phyloP scores from a whole-genome alignment of 192 early-diverging fungal species.

The Mortierella alpina region DNA sequence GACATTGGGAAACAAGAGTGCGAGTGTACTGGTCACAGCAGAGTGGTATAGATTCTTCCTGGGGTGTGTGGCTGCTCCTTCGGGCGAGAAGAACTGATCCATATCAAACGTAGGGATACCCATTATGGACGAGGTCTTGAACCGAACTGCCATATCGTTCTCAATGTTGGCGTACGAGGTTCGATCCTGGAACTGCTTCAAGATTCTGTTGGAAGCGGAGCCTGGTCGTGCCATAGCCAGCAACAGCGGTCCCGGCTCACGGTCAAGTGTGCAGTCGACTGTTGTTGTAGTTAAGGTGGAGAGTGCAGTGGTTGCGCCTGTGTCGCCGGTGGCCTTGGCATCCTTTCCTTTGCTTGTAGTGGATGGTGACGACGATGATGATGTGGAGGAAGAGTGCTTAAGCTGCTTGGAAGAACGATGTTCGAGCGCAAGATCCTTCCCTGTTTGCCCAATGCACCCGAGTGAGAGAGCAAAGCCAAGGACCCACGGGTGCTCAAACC shows the following conservation, averaged over 20 bases:
- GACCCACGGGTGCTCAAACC: conserved; percentile 56
- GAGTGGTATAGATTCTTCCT: conserved; percentile 18
- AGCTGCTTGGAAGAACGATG: conserved; percentile 9
- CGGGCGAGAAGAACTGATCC: conserved; percentile 36
- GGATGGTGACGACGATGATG: conserved; percentile 10
- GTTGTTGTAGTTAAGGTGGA: neutral
- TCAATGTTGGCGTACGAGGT: conserved; percentile 63
- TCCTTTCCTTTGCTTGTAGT: neutral
- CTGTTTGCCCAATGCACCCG: conserved; percentile 60
- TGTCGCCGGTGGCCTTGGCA: neutral
- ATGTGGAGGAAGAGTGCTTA: conserved; percentile 4
- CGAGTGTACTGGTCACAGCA: conserved; percentile 11
- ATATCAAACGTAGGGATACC: conserved; percentile 41
- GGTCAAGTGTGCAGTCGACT: conserved; percentile 12
- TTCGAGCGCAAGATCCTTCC: conserved; percentile 56
- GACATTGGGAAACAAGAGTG: conserved; percentile 22
- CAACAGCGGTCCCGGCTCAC: conserved; percentile 45
- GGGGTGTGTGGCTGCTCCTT: conserved; percentile 18
- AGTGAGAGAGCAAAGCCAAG: conserved; percentile 30
- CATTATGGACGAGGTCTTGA: conserved; percentile 50
- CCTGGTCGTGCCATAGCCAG: conserved; percentile 53
- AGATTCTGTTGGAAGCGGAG: conserved; percentile 37
- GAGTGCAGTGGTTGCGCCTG: neutral
- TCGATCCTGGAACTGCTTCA: conserved; percentile 47
- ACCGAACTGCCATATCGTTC: conserved; percentile 59